Evolutionary conservation across 2,329 filamentous ascomycete genomes (phyloP).

Genomic region (Magnaporthiopsis rhizophila): DNA sequence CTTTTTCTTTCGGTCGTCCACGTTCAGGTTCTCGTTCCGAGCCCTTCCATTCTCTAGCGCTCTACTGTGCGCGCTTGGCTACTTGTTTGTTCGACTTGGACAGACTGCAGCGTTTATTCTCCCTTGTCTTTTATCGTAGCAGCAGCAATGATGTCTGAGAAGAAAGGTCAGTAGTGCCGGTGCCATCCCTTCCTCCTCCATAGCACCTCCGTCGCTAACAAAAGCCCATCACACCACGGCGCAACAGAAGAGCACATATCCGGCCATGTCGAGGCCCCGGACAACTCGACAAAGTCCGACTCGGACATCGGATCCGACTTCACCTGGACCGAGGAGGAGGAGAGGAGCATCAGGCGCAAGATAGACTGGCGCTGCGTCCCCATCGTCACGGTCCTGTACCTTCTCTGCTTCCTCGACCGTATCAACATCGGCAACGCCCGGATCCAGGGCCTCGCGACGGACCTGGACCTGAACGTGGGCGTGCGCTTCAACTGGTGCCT

Average conservation of each 20-base stretch:
- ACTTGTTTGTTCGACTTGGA: background rate
- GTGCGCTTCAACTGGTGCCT: slow-evolving; percentile 49
- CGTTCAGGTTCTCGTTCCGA: background rate
- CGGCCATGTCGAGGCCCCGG: slow-evolving; percentile 2
- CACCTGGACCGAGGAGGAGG: slow-evolving; percentile 43
- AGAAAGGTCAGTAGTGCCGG: background rate
- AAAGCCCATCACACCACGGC: background rate
- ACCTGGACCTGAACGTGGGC: slow-evolving; percentile 37
- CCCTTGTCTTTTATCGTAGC: background rate
- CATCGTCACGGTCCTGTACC: slow-evolving; percentile 42
- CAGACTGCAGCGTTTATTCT: background rate
- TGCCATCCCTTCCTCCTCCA: background rate
- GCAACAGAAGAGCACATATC: background rate
- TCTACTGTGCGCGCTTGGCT: background rate
- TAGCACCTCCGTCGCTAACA: background rate
- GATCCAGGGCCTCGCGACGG: slow-evolving; percentile 43
- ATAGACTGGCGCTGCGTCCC: slow-evolving; percentile 45
- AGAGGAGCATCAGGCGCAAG: slow-evolving; percentile 39
- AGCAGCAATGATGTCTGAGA: background rate
- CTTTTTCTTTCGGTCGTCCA: background rate
- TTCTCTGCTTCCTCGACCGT: slow-evolving; percentile 34
- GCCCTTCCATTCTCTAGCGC: background rate
- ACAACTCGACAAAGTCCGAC: slow-evolving; percentile 10
- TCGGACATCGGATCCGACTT: slow-evolving; percentile 16
- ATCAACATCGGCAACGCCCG: slow-evolving; percentile 45